Evolutionary conservation across 2,329 filamentous ascomycete species (phyloP), one percentile per base, ranked within the genome.

Genomic region (Diaporthe helianthi): DNA sequence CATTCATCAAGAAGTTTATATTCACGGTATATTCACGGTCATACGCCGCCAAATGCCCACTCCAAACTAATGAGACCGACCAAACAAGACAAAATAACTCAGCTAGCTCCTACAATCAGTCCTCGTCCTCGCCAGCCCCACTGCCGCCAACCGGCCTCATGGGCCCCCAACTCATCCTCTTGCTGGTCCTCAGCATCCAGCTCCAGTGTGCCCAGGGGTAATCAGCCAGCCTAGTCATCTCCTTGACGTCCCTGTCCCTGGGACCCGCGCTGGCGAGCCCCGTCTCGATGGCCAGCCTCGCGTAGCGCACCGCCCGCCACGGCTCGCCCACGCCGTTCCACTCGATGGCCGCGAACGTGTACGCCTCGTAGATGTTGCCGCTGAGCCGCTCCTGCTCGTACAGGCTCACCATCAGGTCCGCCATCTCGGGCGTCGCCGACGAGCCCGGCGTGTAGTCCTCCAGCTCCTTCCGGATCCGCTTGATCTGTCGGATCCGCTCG

Each of bases 301-400:
- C 82, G 70, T 80, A 80, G 73, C 78, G 78, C 38, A 76, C 76
- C 19, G 81, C 80, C 31, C 74, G 65, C 80, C 79, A 81, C 36
- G 78, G 75, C 67, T 81, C 79, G 29, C 82, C 82, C 6, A 74
- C 74, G 8, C 77, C 79, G 72, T 79, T 83, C 69, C 76, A 79
- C 73, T 81, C 78, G 22, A 81, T 72, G 46, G 81, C 81, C 24
- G 81, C 79, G 38, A 78, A 74, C 52, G 75, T 73, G 71, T 80
- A 81, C 13, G 79, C 79, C 73, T 80, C 79, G 67, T 78, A 74
- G 46, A 79, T 69, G 55, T 73, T 61, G 6, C 75, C 74, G 74
- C 79, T 76, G 26, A 83, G 74, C 44, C 76, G 74, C 76, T 83
- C 82, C 74, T 81, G 79, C 73, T 81, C 72, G 72, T 79, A 80